These are phyloP conservation scores for Coleophoma eucalyptorum DNA, from an alignment of 2,329 filamentous ascomycete genomes.

Conservation along the genomic window DNA sequence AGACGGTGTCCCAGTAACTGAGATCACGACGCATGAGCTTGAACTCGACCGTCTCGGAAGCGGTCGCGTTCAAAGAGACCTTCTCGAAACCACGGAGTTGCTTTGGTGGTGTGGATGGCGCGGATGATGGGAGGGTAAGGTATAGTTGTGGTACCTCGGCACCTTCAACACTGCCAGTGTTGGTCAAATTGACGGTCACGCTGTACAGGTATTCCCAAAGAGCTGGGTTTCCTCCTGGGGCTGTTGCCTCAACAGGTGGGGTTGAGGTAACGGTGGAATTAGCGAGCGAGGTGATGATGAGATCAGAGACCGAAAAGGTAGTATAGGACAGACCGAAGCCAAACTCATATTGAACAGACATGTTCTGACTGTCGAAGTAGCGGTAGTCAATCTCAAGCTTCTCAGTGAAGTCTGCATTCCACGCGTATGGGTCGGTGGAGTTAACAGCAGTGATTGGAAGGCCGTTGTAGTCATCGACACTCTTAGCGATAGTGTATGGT, in stretches of 20 bases:
- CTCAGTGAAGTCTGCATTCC: conserved; percentile 44
- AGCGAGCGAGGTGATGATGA: conserved; percentile 19
- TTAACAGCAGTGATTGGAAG: conserved; percentile 33
- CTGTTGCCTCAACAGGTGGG: background rate
- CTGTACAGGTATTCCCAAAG: conserved; percentile 31
- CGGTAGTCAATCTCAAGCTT: conserved; percentile 48
- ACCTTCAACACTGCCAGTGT: conserved; percentile 56
- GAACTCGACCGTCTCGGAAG: conserved; percentile 44
- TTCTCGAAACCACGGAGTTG: conserved; percentile 63
- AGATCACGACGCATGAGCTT: conserved; percentile 55
- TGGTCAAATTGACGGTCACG: conserved; percentile 57
- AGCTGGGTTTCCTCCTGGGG: conserved; percentile 14
- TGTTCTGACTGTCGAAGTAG: conserved; percentile 39
- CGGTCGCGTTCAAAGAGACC: conserved; percentile 43
- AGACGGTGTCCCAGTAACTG: conserved; percentile 57
- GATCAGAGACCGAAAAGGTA: conserved; percentile 57
- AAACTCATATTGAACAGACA: conserved; percentile 32
- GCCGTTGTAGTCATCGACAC: conserved; percentile 46
- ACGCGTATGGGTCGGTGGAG: conserved; percentile 37
- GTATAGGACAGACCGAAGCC: conserved; percentile 52
- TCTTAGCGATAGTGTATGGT: conserved; percentile 72
- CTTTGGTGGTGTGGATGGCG: conserved; percentile 33
- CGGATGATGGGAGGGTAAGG: conserved; percentile 28
- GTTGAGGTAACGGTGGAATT: conserved; percentile 1
- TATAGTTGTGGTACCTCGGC: conserved; percentile 65